These are phyloP conservation scores for Durio zibethinus DNA, from an alignment of 345 rosid genomes.

Conservation along the genomic window DNA sequence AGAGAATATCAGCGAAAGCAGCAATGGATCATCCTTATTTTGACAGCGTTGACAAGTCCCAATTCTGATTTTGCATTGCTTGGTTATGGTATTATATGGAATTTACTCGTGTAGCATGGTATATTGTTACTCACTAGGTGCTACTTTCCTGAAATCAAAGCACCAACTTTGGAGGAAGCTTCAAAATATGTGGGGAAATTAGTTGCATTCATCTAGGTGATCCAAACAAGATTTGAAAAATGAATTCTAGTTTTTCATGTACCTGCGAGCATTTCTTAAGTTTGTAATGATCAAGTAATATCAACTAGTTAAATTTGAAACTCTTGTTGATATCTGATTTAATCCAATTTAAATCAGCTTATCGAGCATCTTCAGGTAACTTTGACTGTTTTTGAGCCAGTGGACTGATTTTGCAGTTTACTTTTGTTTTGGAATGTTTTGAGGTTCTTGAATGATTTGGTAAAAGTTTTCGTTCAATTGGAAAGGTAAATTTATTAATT, in stretches of 20 bases:
- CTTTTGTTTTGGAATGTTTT: neutral
- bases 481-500: neutral
- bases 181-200: slow-evolving; percentile 5
- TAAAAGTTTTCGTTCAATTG: neutral
- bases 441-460: neutral
- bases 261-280: neutral
- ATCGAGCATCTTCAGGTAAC: neutral
- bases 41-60: slow-evolving; percentile 88
- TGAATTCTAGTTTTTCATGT: neutral
- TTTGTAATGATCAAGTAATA: neutral
- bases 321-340: neutral
- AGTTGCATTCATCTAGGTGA: slow-evolving; percentile 58
- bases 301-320: neutral
- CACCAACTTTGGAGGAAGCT: neutral
- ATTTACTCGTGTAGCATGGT: neutral
- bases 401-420: neutral
- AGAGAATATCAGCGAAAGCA: slow-evolving; percentile 82
- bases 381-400: neutral
- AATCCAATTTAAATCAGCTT: neutral
- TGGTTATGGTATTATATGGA: neutral
- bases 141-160: neutral
- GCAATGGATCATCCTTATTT: slow-evolving; percentile 91
- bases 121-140: neutral
- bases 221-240: neutral
- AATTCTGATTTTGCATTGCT: slow-evolving; percentile 47